Evolutionary conservation across 176 grass and related monocot genomes (phyloP).

Genomic region (Phoenix roebelenii): DNA sequence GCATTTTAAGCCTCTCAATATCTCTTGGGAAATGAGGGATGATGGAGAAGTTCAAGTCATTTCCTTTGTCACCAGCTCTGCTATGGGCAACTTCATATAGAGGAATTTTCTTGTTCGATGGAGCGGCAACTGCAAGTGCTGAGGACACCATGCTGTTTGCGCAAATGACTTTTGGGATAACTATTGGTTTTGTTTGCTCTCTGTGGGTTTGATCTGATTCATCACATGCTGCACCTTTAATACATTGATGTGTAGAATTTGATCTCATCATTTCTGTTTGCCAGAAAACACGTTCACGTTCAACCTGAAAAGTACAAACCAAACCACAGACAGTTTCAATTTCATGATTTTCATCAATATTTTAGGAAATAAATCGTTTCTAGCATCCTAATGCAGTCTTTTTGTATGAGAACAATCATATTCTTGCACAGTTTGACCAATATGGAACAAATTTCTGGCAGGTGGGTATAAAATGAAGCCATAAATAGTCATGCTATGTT

Average conservation of each 20-base stretch:
- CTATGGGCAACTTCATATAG: slow-evolving; percentile 72
- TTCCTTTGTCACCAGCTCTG: slow-evolving; percentile 74
- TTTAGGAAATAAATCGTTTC: too few relatives aligned
- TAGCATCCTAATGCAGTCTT: too few relatives aligned
- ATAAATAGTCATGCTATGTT: too few relatives aligned
- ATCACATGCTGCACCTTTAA: slow-evolving; percentile 5
- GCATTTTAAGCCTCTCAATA: slow-evolving; percentile 36
- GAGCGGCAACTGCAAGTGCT: slow-evolving; percentile 20
- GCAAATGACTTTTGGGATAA: slow-evolving; percentile 1
- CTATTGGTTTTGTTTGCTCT: slow-evolving; percentile 4
- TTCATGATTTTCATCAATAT: too few relatives aligned
- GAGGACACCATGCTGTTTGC: neutral
- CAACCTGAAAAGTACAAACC: slow-evolving; percentile 33
- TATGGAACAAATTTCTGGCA: too few relatives aligned
- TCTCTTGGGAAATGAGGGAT: slow-evolving; percentile 63
- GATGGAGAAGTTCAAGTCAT: slow-evolving; percentile 82
- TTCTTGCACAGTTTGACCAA: too few relatives aligned
- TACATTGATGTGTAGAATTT: slow-evolving; percentile 18
- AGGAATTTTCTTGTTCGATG: slow-evolving; percentile 42
- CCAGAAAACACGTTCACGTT: slow-evolving; percentile 57
- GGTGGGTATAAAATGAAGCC: too few relatives aligned
- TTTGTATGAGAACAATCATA: too few relatives aligned
- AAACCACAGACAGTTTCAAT: too few relatives aligned
- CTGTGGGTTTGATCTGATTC: neutral
- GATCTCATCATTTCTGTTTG: slow-evolving; percentile 34